Evolutionary conservation across 1,139 yeast genomes (phyloP).

Genomic region (Debaryomyces udenii): DNA sequence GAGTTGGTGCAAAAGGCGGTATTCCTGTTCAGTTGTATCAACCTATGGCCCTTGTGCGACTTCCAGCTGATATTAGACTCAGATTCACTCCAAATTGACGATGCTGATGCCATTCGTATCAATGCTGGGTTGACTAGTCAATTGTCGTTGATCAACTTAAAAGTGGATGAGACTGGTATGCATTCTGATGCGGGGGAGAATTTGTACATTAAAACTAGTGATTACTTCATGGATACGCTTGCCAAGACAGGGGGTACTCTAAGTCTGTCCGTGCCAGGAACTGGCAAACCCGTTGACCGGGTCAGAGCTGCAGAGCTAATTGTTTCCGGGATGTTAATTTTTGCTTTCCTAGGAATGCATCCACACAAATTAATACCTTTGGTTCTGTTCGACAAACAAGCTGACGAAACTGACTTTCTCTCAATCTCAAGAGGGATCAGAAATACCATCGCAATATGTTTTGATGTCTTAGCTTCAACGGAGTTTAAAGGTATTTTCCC

Average conservation of each 20-base stretch:
- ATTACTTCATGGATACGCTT: slow-evolving; percentile 26
- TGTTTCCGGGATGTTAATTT: slow-evolving; percentile 26
- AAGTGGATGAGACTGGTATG: not conserved
- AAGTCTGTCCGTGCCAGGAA: not conserved
- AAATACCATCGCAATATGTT: not conserved
- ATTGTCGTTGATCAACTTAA: slow-evolving; percentile 1
- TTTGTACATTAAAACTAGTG: slow-evolving; percentile 19
- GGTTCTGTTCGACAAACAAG: slow-evolving; percentile 19
- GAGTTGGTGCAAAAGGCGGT: slow-evolving; percentile 25
- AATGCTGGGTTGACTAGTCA: slow-evolving; percentile 11
- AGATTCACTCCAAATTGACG: not conserved
- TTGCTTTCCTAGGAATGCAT: slow-evolving; percentile 31
- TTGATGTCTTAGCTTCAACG: not conserved
- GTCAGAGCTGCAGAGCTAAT: slow-evolving; percentile 18
- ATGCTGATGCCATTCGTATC: slow-evolving; percentile 5
- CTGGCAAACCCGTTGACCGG: not conserved
- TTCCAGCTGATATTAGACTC: slow-evolving; percentile 5
- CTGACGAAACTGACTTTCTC: slow-evolving; percentile 17
- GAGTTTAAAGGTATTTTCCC: not conserved
- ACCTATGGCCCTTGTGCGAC: slow-evolving; percentile 15
- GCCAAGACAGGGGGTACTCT: slow-evolving; percentile 7
- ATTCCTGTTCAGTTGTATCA: slow-evolving; percentile 27
- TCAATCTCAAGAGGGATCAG: slow-evolving; percentile 19
- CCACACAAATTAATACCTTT: slow-evolving; percentile 32
- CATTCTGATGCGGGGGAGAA: not conserved